phyloP scores from a whole-genome alignment of 192 early-diverging fungal species.

The Coemansia sp. region DNA sequence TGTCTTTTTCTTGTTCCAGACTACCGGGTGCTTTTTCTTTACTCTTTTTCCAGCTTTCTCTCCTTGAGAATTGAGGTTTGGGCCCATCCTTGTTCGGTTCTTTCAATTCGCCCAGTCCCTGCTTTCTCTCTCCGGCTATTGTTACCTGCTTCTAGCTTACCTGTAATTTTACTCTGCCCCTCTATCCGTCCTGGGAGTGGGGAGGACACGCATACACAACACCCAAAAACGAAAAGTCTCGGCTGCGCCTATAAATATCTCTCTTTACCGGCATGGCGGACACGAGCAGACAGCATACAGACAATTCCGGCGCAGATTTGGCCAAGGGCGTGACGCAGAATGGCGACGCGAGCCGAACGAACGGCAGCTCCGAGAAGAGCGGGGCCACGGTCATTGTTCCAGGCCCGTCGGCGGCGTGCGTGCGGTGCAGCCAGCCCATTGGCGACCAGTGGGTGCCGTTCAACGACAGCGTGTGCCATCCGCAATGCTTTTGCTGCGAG shows the following conservation, averaged over 20 bases:
- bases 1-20: neutral
- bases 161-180: no score
- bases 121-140: no score
- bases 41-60: no score
- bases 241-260: conserved; percentile 1
- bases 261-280: conserved; percentile 18
- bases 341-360: conserved; percentile 1
- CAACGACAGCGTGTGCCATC: conserved; percentile 75
- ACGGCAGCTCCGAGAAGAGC: conserved; percentile 5
- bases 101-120: neutral
- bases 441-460: conserved; percentile 91
- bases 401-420: conserved; percentile 49
- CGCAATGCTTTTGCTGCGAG: conserved; percentile 92
- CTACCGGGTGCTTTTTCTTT: neutral
- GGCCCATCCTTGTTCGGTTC: no score
- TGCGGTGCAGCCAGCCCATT: conserved; percentile 66
- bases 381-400: conserved; percentile 25
- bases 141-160: no score
- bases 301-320: neutral
- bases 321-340: neutral
- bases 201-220: no score
- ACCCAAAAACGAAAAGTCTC: neutral
- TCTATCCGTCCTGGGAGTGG: no score
- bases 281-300: conserved; percentile 11
- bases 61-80: no score